A percentile compares a stretch with the other conserved stretches of the same genome.
Evolutionary conservation across 78 protist genomes (phyloP).

Genomic region (Emiliania huxleyi): DNA sequence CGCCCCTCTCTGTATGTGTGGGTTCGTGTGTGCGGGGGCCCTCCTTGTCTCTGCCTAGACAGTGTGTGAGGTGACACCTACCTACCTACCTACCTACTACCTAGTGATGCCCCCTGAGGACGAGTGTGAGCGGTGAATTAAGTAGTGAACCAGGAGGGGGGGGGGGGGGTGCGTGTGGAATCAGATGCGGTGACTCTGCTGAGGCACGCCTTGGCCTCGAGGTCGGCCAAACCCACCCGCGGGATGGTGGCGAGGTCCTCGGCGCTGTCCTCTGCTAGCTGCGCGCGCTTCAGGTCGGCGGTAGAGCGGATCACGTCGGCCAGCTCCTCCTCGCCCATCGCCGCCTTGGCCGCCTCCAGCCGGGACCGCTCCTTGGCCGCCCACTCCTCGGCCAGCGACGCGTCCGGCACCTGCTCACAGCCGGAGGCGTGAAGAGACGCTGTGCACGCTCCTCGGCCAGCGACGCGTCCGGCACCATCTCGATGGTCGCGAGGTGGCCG

Average conservation of each 20-base stretch:
- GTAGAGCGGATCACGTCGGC: not conserved
- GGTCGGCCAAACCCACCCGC: not conserved
- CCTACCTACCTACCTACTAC: too few relatives aligned
- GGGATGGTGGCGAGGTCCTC: not conserved
- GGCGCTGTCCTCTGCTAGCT: not conserved
- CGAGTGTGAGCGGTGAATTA: too few relatives aligned
- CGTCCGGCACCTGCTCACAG: not conserved
- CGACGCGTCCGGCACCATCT: not conserved
- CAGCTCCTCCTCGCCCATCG: not conserved
- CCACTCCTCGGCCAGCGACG: not conserved
- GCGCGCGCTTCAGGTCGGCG: not conserved
- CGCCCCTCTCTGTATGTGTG: too few relatives aligned
- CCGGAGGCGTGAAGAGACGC: too few relatives aligned
- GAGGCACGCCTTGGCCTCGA: not conserved
- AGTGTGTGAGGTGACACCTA: too few relatives aligned
- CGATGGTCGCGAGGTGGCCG: slow-evolving; percentile 6
- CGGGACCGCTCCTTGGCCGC: not conserved
- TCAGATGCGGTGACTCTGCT: too few relatives aligned
- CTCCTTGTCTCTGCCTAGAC: too few relatives aligned
- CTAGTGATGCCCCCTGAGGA: too few relatives aligned
- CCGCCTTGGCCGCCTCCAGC: not conserved
- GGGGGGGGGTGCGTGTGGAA: too few relatives aligned
- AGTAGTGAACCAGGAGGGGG: too few relatives aligned
- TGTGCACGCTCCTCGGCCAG: not conserved
- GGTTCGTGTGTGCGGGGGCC: too few relatives aligned